Base-by-base conservation (phyloP, 2,329 filamentous ascomycete genomes). In the Trichoderma brevicompactum region DNA sequence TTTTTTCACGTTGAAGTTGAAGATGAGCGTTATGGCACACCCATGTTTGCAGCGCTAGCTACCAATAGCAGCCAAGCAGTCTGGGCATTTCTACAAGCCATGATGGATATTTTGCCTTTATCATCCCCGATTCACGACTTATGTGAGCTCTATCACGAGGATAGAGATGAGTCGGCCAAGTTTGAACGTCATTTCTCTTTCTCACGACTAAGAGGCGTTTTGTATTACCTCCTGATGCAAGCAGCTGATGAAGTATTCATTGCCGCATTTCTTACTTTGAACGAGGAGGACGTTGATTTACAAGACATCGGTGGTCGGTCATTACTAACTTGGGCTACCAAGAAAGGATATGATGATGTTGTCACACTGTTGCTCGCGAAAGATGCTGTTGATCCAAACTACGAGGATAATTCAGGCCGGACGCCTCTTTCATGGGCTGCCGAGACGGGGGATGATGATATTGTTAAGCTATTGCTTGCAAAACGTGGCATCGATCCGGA, bases 21-120 rank as follows among this genome's bases (percentile, higher is more conserved):
- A 38, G 44, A n/a, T 36, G 54, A 65, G 17, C 46, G 54, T 9
- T 65, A 65, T 43, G 44, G 38, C 8, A 44, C 49, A 13, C 63
- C 63, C 12, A 43, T 65, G 13, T 46, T 62, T n/a, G 59, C 59
- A n/a, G 59, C 48, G 1, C 13, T 60, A 1, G 56, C 44, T 13
- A 60, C 6, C 2, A 40, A 32, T 17, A 60, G 34, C 17, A 13
- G 4, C 12, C 13, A 60, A 3, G 34, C 7, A 1, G 13, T 49
- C 8, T 3, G 34, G 15, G 15, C 19, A 5, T 32, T 49, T 38
- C 10, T 60, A 3, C 17, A 5, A 9, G 7, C 7, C 0, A 8
- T 28, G 6, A 13, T 15, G 10, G 13, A 48, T 17, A 41, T 0
- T 3, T 12, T 32, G 9, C 44, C 44, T 1, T 2, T 1, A 9